Percentiles rank a stretch among this genome's conserved stretches.
phyloP scores from a whole-genome alignment of 164 flowering plant genomes.

The Stephania yunnanensis region DNA sequence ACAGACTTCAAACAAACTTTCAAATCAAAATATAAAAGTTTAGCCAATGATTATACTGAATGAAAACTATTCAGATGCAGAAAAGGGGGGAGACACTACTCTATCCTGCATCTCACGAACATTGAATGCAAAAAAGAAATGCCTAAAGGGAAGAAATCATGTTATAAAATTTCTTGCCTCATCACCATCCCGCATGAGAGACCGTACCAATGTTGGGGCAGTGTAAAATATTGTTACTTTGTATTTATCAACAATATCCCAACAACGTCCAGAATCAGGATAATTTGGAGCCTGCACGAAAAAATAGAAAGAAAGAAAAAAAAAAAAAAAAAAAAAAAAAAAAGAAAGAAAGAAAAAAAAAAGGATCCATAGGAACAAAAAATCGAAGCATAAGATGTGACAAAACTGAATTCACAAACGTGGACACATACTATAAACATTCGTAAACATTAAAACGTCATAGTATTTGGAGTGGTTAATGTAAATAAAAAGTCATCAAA shows the following conservation, averaged over 20 bases:
- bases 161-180: slow-evolving; percentile 44
- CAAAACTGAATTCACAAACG: neutral
- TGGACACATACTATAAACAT: neutral
- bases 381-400: neutral
- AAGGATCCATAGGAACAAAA: neutral
- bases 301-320: slow-evolving; percentile 1
- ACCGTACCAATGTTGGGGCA: slow-evolving; percentile 94
- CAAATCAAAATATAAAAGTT: neutral
- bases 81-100: neutral
- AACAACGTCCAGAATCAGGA: slow-evolving; percentile 93
- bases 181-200: slow-evolving; percentile 94
- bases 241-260: slow-evolving; percentile 98
- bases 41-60: too few relatives aligned
- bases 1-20: neutral
- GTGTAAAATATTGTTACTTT: slow-evolving; percentile 92
- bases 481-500: neutral
- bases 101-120: neutral
- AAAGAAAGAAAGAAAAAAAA: neutral
- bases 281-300: slow-evolving; percentile 83
- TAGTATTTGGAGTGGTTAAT: neutral
- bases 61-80: neutral
- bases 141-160: neutral
- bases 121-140: neutral
- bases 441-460: too few relatives aligned
- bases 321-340: too few relatives aligned